phyloP scores from a whole-genome alignment of 2,329 filamentous ascomycete species.

The Akanthomyces lecanii region DNA sequence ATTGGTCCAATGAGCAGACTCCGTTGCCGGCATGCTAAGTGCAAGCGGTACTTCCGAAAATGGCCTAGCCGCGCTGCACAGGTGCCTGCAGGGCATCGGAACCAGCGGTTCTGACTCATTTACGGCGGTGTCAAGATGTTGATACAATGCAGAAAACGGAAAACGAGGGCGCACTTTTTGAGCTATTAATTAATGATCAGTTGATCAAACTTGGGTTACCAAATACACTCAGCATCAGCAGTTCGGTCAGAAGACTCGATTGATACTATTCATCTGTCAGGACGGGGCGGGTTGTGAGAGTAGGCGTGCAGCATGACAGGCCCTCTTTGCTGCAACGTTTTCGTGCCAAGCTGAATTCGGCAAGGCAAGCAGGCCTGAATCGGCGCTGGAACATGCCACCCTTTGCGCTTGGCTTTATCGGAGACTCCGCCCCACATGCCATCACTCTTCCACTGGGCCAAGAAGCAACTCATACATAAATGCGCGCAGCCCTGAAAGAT shows the following conservation, averaged over 20 bases:
- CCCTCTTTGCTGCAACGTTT: background rate
- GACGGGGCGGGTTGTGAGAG: background rate
- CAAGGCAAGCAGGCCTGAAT: conserved; percentile 1
- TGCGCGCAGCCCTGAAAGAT: conserved; percentile 8
- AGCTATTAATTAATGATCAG: background rate
- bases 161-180: background rate
- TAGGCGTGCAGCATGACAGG: background rate
- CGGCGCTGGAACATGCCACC: conserved; percentile 2
- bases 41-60: conserved; percentile 6
- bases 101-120: conserved; percentile 11
- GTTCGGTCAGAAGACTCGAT: background rate
- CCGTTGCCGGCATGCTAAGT: background rate
- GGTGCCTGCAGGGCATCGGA: background rate
- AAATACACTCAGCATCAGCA: too few relatives aligned
- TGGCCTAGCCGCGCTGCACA: background rate
- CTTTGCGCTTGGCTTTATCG: conserved; percentile 8
- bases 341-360: conserved; percentile 7
- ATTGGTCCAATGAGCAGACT: background rate
- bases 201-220: background rate
- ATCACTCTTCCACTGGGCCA: conserved; percentile 13
- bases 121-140: background rate
- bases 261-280: background rate
- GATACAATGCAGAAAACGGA: background rate
- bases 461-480: conserved; percentile 10
- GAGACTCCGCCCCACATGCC: conserved; percentile 10